A percentile compares a stretch with the other conserved stretches of the same genome.
Conservation (phyloP, 495 filamentous ascomycete species). For the Lepidopterella palustris region DNA sequence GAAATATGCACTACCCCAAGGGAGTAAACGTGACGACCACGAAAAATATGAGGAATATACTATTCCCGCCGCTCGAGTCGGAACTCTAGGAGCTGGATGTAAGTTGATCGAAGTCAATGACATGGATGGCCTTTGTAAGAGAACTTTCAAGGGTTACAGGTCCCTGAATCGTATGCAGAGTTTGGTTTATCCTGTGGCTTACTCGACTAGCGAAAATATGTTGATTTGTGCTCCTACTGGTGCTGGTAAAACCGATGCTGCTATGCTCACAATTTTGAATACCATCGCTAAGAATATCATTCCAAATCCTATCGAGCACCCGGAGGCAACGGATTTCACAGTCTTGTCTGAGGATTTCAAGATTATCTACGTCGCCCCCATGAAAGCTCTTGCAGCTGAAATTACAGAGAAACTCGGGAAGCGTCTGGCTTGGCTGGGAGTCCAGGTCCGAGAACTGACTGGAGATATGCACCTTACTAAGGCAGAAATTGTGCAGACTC, state of each 20-base stretch:
- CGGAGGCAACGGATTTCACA: conserved; percentile 64
- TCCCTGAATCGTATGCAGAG: conserved; percentile 96
- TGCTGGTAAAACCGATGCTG: conserved; percentile 97
- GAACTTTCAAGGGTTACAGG: conserved; percentile 94
- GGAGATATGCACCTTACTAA: conserved; percentile 99
- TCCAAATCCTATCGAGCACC: conserved; percentile 71
- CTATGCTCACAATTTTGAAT: conserved; percentile 92
- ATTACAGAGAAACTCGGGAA: conserved; percentile 93
- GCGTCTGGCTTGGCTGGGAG: conserved; percentile 85
- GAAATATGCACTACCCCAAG: conserved; percentile 53
- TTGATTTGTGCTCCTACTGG: conserved; percentile 96
- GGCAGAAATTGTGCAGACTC: conserved; percentile 86
- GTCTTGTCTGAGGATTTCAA: conserved; percentile 88
- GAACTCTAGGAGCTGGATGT: conserved; percentile 59
- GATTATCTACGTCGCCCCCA: conserved; percentile 93
- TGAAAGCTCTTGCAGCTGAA: conserved; percentile 97
- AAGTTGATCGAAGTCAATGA: conserved; percentile 71
- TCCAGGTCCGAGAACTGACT: conserved; percentile 84
- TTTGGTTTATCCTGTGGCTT: conserved; percentile 89
- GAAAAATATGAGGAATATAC: conserved; percentile 78
- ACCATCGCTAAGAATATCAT: conserved; percentile 75
- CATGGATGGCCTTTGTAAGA: conserved; percentile 81
- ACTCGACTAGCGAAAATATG: conserved; percentile 96
- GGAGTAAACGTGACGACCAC: conserved; percentile 30
- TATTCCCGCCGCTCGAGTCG: conserved; percentile 78